Base-by-base conservation (phyloP, 1,284 basidiomycete species). In the Trichosporon asahii region DNA sequence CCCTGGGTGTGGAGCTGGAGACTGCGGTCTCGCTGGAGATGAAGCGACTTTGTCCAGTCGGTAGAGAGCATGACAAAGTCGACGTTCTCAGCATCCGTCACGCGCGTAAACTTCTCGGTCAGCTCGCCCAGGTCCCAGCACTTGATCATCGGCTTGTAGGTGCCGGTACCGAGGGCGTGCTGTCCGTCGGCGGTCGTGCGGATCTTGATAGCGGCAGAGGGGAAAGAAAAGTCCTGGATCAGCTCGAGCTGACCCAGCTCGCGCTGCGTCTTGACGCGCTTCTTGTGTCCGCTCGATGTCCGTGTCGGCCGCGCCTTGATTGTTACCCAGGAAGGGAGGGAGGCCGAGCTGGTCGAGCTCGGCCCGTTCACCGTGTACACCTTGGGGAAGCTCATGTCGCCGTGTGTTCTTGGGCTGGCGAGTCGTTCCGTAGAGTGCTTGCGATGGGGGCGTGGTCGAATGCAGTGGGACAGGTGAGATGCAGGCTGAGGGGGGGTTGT, bases 41-140 rank as follows among this genome's bases (percentile, higher is more conserved):
- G 95, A 70, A 98, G 87, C n/a, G 92, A 91, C 84, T 99, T 99
- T 18, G 96, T 99, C 97, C 97, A 99, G 85, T 99, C 97, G 80
- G 94, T 91, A 0, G 95, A 98, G 11, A 99, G 87, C 79, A 95
- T 91, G 86, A 91, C 87, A 85, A 99, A 99, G 82, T 99, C 97
- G 73, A 99, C 91, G 82, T 98, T 99, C 86, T 99, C 96, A 8
- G 92, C 90, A 79, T 99, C 95, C 0, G 94, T 92, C 79, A 98
- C 95, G 64, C 97, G 88, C 85, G 98, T 95, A 82, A 98, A 98
- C 84, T 99, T 99, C 73, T 94, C 86, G 4, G 93, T 90, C 37
- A 99, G 87, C 81, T 98, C 92, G 80, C 94, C 91, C 64, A 98
- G 85, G 82, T 99, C 97, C 90, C 93, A 99, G 2, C 96, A 93